These are phyloP conservation scores for Termitomyces sp. DNA, from an alignment of 768 basidiomycete genomes.

Conservation along the genomic window DNA sequence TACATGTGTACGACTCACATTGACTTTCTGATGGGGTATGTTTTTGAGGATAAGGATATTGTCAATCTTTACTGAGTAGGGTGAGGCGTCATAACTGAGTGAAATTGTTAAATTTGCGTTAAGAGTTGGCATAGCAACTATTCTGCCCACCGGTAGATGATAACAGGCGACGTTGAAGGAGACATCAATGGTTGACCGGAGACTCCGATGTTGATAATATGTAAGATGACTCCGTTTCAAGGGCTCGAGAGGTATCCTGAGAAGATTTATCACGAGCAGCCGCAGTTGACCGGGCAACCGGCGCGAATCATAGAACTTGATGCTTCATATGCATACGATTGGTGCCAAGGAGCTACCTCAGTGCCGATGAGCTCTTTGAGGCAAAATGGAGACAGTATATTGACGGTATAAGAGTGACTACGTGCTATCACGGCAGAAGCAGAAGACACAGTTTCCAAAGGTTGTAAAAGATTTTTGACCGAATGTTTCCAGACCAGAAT, in stretches of 20 bases:
- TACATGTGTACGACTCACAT: slow-evolving; percentile 25
- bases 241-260: neutral
- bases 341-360: neutral
- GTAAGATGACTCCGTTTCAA: neutral
- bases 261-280: neutral
- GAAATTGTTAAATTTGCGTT: neutral
- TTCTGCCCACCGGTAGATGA: slow-evolving; percentile 39
- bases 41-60: slow-evolving; percentile 43
- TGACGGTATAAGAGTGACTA: neutral
- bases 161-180: slow-evolving; percentile 21
- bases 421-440: neutral
- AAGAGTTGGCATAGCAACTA: neutral
- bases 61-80: slow-evolving; percentile 46
- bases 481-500: neutral
- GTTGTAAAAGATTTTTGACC: neutral
- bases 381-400: neutral
- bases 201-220: neutral
- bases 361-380: neutral
- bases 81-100: slow-evolving; percentile 45
- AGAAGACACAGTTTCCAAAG: neutral
- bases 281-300: neutral
- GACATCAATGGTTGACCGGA: neutral
- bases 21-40: slow-evolving; percentile 41
- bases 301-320: neutral
- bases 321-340: neutral